These are phyloP conservation scores for Xerocomus brunneocitrinus DNA, from an alignment of 768 basidiomycete genomes.

Conservation along the genomic window DNA sequence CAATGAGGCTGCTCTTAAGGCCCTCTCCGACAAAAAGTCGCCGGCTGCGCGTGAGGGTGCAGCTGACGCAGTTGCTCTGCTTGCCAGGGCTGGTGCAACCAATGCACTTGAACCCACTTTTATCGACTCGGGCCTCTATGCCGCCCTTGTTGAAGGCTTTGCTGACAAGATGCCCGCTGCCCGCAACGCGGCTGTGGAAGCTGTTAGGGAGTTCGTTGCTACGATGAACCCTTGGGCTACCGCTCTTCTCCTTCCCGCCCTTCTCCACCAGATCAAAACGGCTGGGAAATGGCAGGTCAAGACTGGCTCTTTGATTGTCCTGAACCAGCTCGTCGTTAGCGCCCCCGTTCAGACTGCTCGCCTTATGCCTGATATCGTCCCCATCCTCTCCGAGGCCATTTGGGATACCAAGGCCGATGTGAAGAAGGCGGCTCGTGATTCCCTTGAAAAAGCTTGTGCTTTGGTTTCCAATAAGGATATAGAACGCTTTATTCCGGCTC, in stretches of 20 bases:
- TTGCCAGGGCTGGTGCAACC: constrained; percentile 67
- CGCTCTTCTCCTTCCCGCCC: constrained; percentile 73
- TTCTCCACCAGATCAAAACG: constrained; percentile 91
- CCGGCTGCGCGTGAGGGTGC: constrained; percentile 89
- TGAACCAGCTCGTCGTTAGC: constrained; percentile 83
- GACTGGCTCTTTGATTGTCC: constrained; percentile 74
- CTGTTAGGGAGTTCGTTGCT: constrained; percentile 69
- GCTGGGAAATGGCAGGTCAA: constrained; percentile 98
- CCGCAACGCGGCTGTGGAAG: constrained; percentile 79
- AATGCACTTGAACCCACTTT: constrained; percentile 87
- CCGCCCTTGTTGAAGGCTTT: constrained; percentile 83
- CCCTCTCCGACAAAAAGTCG: constrained; percentile 92
- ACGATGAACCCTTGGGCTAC: constrained; percentile 88
- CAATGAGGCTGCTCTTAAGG: constrained; percentile 71
- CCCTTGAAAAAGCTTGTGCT: constrained; percentile 91
- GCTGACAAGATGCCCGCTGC: constrained; percentile 93
- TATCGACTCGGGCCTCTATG: constrained; percentile 81
- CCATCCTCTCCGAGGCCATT: constrained; percentile 90
- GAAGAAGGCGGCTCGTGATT: constrained; percentile 95
- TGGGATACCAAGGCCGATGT: constrained; percentile 99
- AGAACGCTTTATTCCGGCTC: constrained; percentile 93
- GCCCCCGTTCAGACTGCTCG: constrained; percentile 80
- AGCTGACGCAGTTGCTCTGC: constrained; percentile 59
- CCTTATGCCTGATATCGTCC: constrained; percentile 93
- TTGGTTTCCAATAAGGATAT: constrained; percentile 98